phyloP scores from a whole-genome alignment of 495 filamentous ascomycete genomes.

The Hypoxylon subgilvum region DNA sequence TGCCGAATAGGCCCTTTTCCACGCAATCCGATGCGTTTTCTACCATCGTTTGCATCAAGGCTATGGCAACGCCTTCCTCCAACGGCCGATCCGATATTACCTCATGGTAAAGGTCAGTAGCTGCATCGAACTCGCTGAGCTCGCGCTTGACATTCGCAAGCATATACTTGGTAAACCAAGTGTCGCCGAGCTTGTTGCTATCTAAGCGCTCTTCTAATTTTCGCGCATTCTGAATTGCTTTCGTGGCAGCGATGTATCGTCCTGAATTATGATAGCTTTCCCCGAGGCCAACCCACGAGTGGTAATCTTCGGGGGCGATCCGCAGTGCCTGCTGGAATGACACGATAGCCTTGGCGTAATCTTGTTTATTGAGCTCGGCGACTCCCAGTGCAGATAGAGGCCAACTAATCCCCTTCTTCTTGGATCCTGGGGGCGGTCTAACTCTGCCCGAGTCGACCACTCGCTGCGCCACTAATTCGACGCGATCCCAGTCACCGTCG shows the following conservation, averaged over 20 bases:
- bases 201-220: constrained; percentile 64
- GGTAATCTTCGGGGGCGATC: constrained; percentile 81
- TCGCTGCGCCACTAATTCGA: constrained; percentile 88
- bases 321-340: constrained; percentile 92
- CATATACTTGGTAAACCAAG: constrained; percentile 96
- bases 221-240: constrained; percentile 83
- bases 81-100: constrained; percentile 68
- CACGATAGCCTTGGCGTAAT: constrained; percentile 82
- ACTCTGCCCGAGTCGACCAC: constrained; percentile 92
- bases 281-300: constrained; percentile 94
- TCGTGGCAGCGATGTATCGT: constrained; percentile 87
- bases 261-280: constrained; percentile 96
- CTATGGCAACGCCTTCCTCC: constrained; percentile 86
- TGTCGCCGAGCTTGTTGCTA: constrained; percentile 57
- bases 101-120: constrained; percentile 73
- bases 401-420: constrained; percentile 91
- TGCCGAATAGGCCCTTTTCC: constrained; percentile 82
- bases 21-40: constrained; percentile 79
- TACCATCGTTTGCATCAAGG: constrained; percentile 82
- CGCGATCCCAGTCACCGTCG: constrained; percentile 91
- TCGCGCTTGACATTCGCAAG: constrained; percentile 94
- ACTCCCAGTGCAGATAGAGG: constrained; percentile 94
- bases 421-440: constrained; percentile 86
- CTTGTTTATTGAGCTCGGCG: constrained; percentile 94
- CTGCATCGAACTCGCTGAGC: constrained; percentile 83